Base-by-base conservation (phyloP, 371 early-diverging fungal genomes). In the Syncephalis plumigaleata region DNA sequence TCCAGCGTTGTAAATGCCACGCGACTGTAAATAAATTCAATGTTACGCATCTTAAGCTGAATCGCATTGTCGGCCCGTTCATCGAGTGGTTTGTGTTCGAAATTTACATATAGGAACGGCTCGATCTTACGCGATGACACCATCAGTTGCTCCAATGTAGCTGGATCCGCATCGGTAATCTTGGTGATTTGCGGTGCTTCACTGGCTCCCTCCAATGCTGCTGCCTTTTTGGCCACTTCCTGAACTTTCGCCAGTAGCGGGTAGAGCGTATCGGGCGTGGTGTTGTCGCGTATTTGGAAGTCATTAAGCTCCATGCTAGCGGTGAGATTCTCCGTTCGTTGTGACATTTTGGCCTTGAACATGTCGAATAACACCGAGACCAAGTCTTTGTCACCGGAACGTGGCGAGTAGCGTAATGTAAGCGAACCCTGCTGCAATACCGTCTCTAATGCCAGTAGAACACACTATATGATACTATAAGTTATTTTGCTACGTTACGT, bases 11-110 rank as follows among this genome's bases (percentile, higher is more conserved):
- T 65, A 26, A 93, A 75, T 0, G 83, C 73, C 9, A 60, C 51
- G 3, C 89, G 90, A 54, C 90, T 91, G 61, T 89, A 84, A 1
- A 93, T 70, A 48, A 95, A 81, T 54, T 93, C 84, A 42, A 95
- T 68, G 44, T 91, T 87, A 24, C 87, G 75, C 80, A 93, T 89
- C 42, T 77, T 71, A 36, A 95, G 61, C 0, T 70, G 67, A 9
- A 91, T 57, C 0, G 82, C 86, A 51, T 91, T 80, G 55, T 94
- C 94, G 0, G 91, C 89, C 24, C 84, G 76, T 13, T 67, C 75
- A 58, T 93, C 89, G 11, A 88, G 51, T 0, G 96, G 94, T 17
- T 84, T 81, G 51, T 85, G 71, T 52, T 92, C 92, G 57, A 85
- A 86, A 8, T 68, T 68, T 9, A 89, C 59, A 1, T 74, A 65